Evolutionary conservation across 139 green algal genomes (phyloP), one percentile per base, ranked within the genome.

Genomic region (Ulvella scutata): DNA sequence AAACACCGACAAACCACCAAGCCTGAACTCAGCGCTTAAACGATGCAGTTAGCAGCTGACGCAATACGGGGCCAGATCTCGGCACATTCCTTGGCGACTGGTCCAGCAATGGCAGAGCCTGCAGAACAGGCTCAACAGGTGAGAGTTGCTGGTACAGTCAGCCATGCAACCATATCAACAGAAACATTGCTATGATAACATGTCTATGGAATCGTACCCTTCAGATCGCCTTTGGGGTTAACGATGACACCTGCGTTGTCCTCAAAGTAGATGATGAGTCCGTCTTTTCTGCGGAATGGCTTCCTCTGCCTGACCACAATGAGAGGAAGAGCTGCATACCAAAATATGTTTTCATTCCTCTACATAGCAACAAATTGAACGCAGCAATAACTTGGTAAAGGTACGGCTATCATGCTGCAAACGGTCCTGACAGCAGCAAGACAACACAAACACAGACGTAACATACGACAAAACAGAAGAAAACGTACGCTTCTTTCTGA

Each of bases 151-250:
- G n/a, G n/a, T n/a, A n/a, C n/a, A n/a, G n/a, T n/a, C n/a, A n/a
- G n/a, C n/a, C n/a, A n/a, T n/a, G n/a, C n/a, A n/a, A n/a, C n/a
- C n/a, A n/a, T n/a, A n/a, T n/a, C n/a, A n/a, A n/a, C n/a, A n/a
- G n/a, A n/a, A n/a, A n/a, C n/a, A n/a, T n/a, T n/a, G n/a, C n/a
- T n/a, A n/a, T n/a, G n/a, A n/a, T n/a, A n/a, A n/a, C n/a, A n/a
- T n/a, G n/a, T n/a, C n/a, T n/a, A n/a, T n/a, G n/a, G n/a, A n/a
- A 20, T 36, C 51, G 9, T 29, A 97, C 91, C 94, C 88, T 99
- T 99, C 92, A 99, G 97, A 81, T 99, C 95, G 74, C 95, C 95
- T 89, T 99, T 99, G 76, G 92, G 89, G 87, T 99, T 99, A 62
- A 98, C 94, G 78, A 99, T 99, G 35, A 99, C 94, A 38, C 95